These are phyloP conservation scores for Hanseniaspora sp. DNA, from an alignment of 1,139 yeast genomes.

Conservation along the genomic window DNA sequence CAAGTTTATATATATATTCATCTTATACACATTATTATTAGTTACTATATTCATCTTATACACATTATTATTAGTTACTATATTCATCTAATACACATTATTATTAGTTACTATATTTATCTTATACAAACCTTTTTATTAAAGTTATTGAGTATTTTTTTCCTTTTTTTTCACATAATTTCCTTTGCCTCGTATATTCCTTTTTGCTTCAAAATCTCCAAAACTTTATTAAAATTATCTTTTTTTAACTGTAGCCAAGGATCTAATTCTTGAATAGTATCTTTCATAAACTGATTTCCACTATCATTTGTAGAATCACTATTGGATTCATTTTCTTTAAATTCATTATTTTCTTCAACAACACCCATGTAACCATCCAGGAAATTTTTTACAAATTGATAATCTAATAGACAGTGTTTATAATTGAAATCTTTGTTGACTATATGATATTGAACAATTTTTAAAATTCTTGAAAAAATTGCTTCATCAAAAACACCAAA, in stretches of 20 bases:
- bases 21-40: no score
- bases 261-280: background rate
- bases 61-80: no score
- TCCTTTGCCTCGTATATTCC: background rate
- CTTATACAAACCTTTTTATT: no score
- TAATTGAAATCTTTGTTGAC: background rate
- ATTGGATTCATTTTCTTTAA: background rate
- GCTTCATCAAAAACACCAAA: background rate
- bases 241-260: background rate
- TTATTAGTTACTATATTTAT: no score
- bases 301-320: background rate
- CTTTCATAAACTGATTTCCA: background rate
- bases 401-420: background rate
- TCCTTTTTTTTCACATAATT: no score
- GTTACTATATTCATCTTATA: no score
- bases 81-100: no score
- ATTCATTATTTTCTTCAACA: background rate
- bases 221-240: background rate
- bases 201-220: background rate
- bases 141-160: no score
- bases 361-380: background rate
- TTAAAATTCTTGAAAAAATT: background rate
- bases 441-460: conserved; percentile 5
- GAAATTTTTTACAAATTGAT: background rate
- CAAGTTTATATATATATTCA: no score